Conservation (phyloP, 768 basidiomycete species). For the Strobilomyces echinocephalus region DNA sequence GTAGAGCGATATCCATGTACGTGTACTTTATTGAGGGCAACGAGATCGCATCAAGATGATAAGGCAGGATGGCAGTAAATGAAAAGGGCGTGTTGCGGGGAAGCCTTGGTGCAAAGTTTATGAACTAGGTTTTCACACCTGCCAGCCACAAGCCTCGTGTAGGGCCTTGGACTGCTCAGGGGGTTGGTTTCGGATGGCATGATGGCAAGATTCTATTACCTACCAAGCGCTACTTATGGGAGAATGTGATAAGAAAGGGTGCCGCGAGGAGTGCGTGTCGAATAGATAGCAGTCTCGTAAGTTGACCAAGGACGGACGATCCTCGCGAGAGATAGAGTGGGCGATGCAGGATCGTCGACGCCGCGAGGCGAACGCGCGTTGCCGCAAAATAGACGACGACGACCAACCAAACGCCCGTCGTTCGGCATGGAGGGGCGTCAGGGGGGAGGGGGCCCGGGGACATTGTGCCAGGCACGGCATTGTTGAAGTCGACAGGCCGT, state of each 20-base stretch:
- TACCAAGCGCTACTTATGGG: constrained; percentile 11
- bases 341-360: constrained; percentile 13
- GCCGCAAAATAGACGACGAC: not conserved
- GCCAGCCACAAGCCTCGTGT: constrained; percentile 19
- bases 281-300: constrained; percentile 15
- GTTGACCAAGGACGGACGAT: constrained; percentile 2
- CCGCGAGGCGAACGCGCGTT: constrained; percentile 3
- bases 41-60: constrained; percentile 5
- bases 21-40: constrained; percentile 12
- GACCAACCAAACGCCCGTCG: not conserved
- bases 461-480: constrained; percentile 12
- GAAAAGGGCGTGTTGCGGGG: constrained; percentile 27
- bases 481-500: not conserved
- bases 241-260: constrained; percentile 9
- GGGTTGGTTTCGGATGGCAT: constrained; percentile 9
- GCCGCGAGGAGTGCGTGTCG: not conserved
- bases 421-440: not conserved
- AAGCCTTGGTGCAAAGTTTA: constrained; percentile 18
- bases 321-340: constrained; percentile 5
- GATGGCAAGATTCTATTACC: constrained; percentile 16
- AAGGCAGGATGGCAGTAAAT: constrained; percentile 16
- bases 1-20: constrained; percentile 9
- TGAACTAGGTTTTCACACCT: constrained; percentile 13
- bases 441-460: too few relatives aligned
- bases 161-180: constrained; percentile 7